These are phyloP conservation scores for Neolentinus lepideus DNA, from an alignment of 1,284 basidiomycete genomes.

Conservation along the genomic window DNA sequence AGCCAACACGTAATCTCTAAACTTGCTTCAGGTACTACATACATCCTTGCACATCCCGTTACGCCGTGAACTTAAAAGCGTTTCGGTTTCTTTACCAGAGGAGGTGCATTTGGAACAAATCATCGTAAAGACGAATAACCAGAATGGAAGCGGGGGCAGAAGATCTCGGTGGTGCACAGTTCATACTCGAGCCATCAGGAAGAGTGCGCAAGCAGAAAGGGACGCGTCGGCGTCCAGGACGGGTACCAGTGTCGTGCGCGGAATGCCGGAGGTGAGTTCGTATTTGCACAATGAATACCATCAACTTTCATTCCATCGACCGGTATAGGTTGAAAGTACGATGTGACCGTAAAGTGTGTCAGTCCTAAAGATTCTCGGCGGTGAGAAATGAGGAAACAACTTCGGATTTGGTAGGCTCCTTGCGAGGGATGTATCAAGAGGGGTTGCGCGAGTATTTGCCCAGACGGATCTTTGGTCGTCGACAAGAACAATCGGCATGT, in stretches of 20 bases:
- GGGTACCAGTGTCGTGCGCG: constrained; percentile 60
- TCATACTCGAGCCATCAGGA: background rate
- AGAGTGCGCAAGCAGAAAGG: background rate
- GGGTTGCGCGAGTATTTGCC: constrained; percentile 65
- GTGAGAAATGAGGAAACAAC: no score
- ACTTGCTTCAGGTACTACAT: no score
- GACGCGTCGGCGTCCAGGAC: constrained; percentile 32
- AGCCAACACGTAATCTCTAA: no score
- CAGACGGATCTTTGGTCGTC: constrained; percentile 53
- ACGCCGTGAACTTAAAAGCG: no score
- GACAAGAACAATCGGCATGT: constrained; percentile 42
- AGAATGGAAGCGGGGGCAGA: background rate
- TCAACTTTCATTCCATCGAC: constrained; percentile 2
- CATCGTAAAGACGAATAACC: no score
- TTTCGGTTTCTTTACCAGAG: no score
- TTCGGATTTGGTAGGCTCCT: constrained; percentile 41
- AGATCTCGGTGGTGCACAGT: background rate
- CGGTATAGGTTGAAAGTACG: constrained; percentile 59
- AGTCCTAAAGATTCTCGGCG: background rate
- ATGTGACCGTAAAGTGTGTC: constrained; percentile 58
- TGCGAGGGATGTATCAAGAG: constrained; percentile 66
- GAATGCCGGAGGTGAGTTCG: constrained; percentile 53
- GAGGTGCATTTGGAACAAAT: no score
- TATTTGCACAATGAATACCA: background rate
- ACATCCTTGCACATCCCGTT: no score